Evolutionary conservation across 257 asterid species (phyloP).

Genomic region (Salvia rosmarinus): DNA sequence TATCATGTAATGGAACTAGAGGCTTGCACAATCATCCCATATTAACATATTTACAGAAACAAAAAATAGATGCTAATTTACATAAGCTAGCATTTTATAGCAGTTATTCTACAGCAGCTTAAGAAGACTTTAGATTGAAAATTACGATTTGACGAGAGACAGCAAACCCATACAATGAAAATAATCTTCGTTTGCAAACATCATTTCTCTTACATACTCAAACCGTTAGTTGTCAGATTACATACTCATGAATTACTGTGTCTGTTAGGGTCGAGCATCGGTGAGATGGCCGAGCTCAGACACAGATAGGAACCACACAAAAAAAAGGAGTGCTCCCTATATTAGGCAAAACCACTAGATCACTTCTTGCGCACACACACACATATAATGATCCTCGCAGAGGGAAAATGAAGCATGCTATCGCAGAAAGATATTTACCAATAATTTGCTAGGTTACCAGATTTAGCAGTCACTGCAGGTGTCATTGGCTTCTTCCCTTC

Average conservation of each 20-base stretch:
- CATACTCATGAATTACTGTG: conserved; percentile 10
- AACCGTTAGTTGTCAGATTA: conserved; percentile 23
- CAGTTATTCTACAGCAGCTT: background rate
- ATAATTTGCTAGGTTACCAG: conserved; percentile 50
- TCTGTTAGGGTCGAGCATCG: conserved; percentile 16
- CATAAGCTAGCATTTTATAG: background rate
- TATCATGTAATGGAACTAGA: no score
- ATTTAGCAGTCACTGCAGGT: conserved; percentile 54
- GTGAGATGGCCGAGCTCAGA: conserved; percentile 3
- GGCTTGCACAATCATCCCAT: no score
- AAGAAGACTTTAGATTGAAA: background rate
- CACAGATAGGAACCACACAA: conserved; percentile 32
- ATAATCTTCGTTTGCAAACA: conserved; percentile 10
- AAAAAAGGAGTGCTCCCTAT: conserved; percentile 33
- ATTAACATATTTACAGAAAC: no score
- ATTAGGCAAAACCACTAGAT: conserved; percentile 4
- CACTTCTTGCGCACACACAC: conserved; percentile 19
- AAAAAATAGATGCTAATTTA: no score
- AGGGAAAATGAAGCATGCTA: conserved; percentile 1
- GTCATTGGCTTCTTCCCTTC: conserved; percentile 75
- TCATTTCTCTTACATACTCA: conserved; percentile 14
- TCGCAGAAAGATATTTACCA: conserved; percentile 39
- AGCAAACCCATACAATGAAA: background rate
- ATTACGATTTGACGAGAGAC: background rate
- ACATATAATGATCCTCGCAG: background rate